Evolutionary conservation across 2,329 filamentous ascomycete species (phyloP), one percentile per base, ranked within the genome.

Genomic region (Venturia aucupariae): DNA sequence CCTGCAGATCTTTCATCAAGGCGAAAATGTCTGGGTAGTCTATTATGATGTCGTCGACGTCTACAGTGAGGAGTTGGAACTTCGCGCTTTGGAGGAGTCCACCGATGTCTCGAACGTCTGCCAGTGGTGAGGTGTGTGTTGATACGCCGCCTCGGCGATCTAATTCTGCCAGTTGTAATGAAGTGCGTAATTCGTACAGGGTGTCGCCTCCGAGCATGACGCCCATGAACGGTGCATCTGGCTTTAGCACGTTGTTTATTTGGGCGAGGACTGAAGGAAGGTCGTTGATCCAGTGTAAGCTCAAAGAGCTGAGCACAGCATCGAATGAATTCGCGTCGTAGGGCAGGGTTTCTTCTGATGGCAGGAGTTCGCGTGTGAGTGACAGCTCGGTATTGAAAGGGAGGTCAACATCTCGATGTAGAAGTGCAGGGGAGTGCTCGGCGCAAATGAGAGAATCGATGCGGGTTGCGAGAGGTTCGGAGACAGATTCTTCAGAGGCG

Each of bases 141-240:
- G 89, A 90, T 60, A 99, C 89, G 35, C 94, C 94, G n/a, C 94
- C 94, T 24, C 90, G 83, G 19, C 93, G 84, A 72, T 99, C 94
- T 71, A 90, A 85, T 75, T 97, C 92, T 3, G 94, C 93, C 2
- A 99, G 82, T 76, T 99, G 94, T 17, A 99, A 81, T 41, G 92
- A 94, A 0, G 93, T 96, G 41, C 94, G 90, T 63, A 99, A 82
- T 79, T 99, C 94, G 73, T 88, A 99, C 0, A 99, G 82, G 8
- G 90, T 93, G 75, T 99, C 94, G 0, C 94, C 94, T 64, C 94
- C 94, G 66, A 96, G 87, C 92, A 99, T 99, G 68, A 93, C 93
- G 17, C 90, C 93, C 59, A 99, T 87, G 72, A 99, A 96, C 1
- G 95, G 92, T 65, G 84, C 83, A 74, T 99, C 94, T 0, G 93